These are phyloP conservation scores for Mycena floridula DNA, from an alignment of 768 basidiomycete species.

Conservation along the genomic window DNA sequence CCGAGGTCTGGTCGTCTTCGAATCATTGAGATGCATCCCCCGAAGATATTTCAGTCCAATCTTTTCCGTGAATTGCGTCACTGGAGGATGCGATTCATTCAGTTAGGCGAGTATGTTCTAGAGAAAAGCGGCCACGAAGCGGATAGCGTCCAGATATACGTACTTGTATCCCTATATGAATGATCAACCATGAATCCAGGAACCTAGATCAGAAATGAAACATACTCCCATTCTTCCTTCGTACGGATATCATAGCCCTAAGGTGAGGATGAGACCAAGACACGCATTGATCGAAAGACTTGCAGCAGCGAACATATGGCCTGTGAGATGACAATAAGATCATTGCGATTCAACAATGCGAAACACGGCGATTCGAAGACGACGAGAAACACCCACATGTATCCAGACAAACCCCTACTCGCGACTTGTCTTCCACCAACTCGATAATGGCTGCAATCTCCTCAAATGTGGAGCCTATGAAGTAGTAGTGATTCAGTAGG, in stretches of 20 bases:
- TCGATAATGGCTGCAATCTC: constrained; percentile 67
- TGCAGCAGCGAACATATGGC: constrained; percentile 76
- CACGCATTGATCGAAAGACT: constrained; percentile 12
- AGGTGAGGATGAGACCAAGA: neutral
- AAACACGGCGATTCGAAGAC: too few species aligned
- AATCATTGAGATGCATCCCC: constrained; percentile 86
- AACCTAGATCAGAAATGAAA: too few species aligned
- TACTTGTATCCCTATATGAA: constrained; percentile 9
- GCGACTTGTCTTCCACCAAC: constrained; percentile 61
- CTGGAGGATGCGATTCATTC: too few species aligned
- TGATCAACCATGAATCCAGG: too few species aligned
- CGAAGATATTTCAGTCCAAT: constrained; percentile 70
- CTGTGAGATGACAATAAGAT: constrained; percentile 17
- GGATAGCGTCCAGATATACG: too few species aligned
- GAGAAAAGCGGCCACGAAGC: constrained; percentile 4
- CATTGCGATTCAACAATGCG: too few species aligned
- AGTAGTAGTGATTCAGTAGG: too few species aligned
- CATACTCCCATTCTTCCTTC: constrained; percentile 61
- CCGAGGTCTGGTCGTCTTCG: constrained; percentile 62
- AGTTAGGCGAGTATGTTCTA: neutral
- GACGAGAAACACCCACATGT: constrained; percentile 71
- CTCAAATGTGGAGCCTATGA: constrained; percentile 65
- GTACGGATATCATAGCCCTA: constrained; percentile 82
- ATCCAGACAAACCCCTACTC: constrained; percentile 82
- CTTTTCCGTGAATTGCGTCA: constrained; percentile 57